Conservation (phyloP, 768 basidiomycete genomes). For the Suillus occidentalis region DNA sequence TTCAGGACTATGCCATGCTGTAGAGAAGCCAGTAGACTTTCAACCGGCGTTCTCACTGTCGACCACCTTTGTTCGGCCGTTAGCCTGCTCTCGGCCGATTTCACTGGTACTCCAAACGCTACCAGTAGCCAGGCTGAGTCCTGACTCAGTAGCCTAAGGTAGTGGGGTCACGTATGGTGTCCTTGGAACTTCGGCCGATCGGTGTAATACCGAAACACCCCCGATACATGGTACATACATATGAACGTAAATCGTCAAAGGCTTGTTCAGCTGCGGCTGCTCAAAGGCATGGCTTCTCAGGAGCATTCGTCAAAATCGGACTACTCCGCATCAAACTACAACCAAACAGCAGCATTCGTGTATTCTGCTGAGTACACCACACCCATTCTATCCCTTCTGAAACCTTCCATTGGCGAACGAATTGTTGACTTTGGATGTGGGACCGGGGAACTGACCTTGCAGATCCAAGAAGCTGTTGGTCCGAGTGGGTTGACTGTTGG, state of each 20-base stretch:
- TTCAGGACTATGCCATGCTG: background rate
- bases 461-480: slow-evolving; percentile 54
- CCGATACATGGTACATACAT: background rate
- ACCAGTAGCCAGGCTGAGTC: background rate
- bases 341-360: slow-evolving; percentile 66
- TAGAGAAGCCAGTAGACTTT: background rate
- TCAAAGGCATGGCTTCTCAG: background rate
- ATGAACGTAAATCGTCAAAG: background rate
- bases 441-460: slow-evolving; percentile 71
- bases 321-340: slow-evolving; percentile 65
- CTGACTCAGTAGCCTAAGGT: background rate
- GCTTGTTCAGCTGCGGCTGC: background rate
- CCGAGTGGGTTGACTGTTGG: slow-evolving; percentile 60
- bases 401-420: slow-evolving; percentile 63
- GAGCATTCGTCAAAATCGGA: slow-evolving; percentile 20
- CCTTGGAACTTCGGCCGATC: background rate
- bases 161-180: background rate
- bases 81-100: background rate
- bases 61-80: background rate
- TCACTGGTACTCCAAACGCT: background rate
- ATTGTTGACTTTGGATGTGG: slow-evolving; percentile 84
- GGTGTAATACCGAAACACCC: background rate
- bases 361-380: slow-evolving; percentile 51
- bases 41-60: background rate
- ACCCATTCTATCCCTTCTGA: slow-evolving; percentile 58